Conservation (phyloP, 1,139 yeast genomes). For the Geotrichum cucujoidarum region DNA sequence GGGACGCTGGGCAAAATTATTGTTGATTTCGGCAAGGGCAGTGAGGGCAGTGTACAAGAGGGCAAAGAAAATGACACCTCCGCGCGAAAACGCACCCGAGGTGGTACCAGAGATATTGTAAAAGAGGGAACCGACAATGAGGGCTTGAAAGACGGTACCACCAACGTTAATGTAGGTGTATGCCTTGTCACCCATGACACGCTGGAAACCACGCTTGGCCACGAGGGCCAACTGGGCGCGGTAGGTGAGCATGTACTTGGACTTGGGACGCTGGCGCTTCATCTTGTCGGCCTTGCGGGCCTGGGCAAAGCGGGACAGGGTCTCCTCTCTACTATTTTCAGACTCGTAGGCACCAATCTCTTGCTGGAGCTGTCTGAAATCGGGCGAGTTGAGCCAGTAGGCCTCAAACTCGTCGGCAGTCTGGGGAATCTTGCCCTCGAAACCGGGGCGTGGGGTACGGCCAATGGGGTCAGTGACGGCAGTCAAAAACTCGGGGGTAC, state of each 20-base stretch:
- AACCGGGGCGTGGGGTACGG: conserved; percentile 41
- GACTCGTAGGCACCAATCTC: conserved; percentile 42
- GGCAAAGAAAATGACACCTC: conserved; percentile 43
- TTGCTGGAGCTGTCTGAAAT: conserved; percentile 38
- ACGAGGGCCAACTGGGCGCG: conserved; percentile 34
- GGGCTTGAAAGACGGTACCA: conserved; percentile 48
- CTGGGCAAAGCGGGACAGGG: conserved; percentile 18
- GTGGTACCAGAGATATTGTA: conserved; percentile 46
- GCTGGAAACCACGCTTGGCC: conserved; percentile 50
- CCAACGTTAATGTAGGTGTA: conserved; percentile 45
- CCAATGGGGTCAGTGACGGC: conserved; percentile 56
- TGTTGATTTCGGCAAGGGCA: conserved; percentile 43
- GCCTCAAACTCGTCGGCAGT: conserved; percentile 52
- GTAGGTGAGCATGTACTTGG: conserved; percentile 38
- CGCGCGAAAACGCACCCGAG: conserved; percentile 49
- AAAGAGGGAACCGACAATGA: conserved; percentile 52
- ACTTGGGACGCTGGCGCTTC: conserved; percentile 32
- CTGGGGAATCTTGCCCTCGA: conserved; percentile 40
- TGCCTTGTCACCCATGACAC: conserved; percentile 50
- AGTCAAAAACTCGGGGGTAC: conserved; percentile 56
- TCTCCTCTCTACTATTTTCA: conserved; percentile 39
- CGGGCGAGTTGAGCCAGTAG: conserved; percentile 50
- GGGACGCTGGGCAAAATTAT: conserved; percentile 39
- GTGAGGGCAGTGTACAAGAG: conserved; percentile 41
- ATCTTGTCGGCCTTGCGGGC: conserved; percentile 30